Conservation (phyloP, 2,329 filamentous ascomycete genomes). For the Sporothrix humicola region DNA sequence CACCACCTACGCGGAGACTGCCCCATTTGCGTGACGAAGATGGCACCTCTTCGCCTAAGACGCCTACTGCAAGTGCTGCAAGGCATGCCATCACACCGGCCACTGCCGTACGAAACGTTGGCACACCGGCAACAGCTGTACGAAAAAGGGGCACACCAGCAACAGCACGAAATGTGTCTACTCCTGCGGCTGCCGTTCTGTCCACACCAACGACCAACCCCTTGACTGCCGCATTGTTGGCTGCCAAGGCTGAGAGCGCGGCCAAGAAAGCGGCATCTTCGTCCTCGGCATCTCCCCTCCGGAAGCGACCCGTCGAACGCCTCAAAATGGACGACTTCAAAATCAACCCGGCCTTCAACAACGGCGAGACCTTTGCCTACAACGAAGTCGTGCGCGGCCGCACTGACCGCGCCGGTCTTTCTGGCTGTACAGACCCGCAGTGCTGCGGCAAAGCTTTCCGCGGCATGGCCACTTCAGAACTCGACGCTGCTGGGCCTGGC, state of each 20-base stretch:
- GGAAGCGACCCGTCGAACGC: slow-evolving; percentile 61
- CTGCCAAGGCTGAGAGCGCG: slow-evolving; percentile 21
- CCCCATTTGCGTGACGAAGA: slow-evolving; percentile 9
- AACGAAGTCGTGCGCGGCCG: slow-evolving; percentile 74
- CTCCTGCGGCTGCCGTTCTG: background rate
- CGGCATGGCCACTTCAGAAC: slow-evolving; percentile 64
- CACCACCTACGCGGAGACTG: slow-evolving; percentile 33
- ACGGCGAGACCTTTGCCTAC: slow-evolving; percentile 74
- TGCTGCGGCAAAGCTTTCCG: slow-evolving; percentile 79
- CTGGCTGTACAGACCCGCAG: slow-evolving; percentile 73
- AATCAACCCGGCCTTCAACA: slow-evolving; percentile 74
- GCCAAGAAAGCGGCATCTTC: slow-evolving; percentile 36
- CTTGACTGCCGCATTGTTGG: slow-evolving; percentile 17
- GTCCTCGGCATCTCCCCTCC: slow-evolving; percentile 52
- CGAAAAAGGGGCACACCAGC: background rate
- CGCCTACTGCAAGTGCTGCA: background rate
- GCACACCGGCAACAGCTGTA: too few relatives aligned
- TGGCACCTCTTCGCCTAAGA: background rate
- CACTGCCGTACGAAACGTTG: too few relatives aligned
- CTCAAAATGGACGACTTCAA: slow-evolving; percentile 78
- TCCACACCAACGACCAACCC: background rate
- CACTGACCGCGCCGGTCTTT: slow-evolving; percentile 70
- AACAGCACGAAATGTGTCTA: background rate
- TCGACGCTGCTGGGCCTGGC: slow-evolving; percentile 45
- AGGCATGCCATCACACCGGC: too few relatives aligned